These are phyloP conservation scores for Avena insularis DNA, from an alignment of 176 grass and related monocot species.

Conservation along the genomic window DNA sequence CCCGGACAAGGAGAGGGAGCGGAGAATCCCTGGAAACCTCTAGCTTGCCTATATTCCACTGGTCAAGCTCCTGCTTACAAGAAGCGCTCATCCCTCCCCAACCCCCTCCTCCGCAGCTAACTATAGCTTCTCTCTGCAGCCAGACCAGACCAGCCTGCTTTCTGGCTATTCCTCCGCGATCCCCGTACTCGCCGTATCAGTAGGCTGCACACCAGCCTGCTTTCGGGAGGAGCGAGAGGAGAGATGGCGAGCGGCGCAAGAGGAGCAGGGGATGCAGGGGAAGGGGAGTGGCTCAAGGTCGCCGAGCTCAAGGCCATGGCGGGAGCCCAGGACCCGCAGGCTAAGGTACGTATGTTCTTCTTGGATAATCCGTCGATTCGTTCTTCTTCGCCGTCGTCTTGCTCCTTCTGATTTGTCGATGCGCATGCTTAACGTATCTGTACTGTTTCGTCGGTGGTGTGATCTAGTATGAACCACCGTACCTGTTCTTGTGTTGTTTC, in stretches of 20 bases:
- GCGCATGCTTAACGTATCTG: not conserved
- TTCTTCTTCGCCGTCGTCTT: too few relatives aligned
- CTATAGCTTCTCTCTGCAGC: not conserved
- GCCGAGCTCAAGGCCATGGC: constrained; percentile 48
- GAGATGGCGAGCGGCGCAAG: constrained; percentile 27
- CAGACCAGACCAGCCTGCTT: too few relatives aligned
- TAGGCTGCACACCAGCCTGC: not conserved
- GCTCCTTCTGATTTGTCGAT: not conserved
- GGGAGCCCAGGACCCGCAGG: constrained; percentile 42
- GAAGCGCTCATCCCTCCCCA: not conserved
- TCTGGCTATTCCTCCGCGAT: not conserved
- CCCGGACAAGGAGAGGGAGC: not conserved
- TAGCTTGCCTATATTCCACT: not conserved
- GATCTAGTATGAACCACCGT: not conserved
- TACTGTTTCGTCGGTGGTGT: not conserved
- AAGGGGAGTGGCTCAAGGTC: constrained; percentile 56
- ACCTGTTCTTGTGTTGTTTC: not conserved
- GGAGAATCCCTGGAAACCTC: not conserved
- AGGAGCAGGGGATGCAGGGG: constrained; percentile 37
- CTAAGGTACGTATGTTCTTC: constrained; percentile 42
- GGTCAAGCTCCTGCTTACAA: not conserved
- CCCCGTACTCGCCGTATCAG: not conserved
- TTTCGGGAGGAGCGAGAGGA: not conserved
- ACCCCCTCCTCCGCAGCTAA: not conserved
- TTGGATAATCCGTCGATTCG: not conserved